These are phyloP conservation scores for Metarhizium sp. DNA, from an alignment of 2,329 filamentous ascomycete genomes.

Conservation along the genomic window DNA sequence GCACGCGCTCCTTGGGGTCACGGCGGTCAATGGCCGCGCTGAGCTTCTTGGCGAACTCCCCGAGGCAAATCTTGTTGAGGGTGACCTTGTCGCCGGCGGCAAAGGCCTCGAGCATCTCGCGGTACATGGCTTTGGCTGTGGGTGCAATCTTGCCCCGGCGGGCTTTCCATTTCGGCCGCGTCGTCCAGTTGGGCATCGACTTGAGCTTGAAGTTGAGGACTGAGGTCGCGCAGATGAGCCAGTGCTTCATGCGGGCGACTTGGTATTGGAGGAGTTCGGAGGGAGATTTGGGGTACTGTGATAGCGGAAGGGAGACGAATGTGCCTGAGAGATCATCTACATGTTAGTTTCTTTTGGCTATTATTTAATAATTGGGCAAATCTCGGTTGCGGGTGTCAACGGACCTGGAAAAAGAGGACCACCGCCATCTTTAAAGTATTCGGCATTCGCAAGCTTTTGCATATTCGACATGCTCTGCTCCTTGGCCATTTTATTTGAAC, in stretches of 20 bases:
- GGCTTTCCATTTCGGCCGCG: conserved; percentile 33
- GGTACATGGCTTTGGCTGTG: conserved; percentile 50
- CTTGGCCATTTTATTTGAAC: conserved; percentile 14
- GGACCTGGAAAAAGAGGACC: conserved; percentile 25
- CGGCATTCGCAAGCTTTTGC: conserved; percentile 20
- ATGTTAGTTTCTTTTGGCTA: background rate
- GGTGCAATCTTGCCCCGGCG: conserved; percentile 33
- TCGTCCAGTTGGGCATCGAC: conserved; percentile 35
- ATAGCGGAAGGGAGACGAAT: conserved; percentile 35
- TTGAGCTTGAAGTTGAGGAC: conserved; percentile 30
- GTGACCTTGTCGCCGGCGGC: conserved; percentile 45
- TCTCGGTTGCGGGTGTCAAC: background rate
- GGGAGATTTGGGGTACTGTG: conserved; percentile 21
- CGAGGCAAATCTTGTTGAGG: conserved; percentile 44
- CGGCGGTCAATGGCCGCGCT: conserved; percentile 44
- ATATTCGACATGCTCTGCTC: conserved; percentile 21
- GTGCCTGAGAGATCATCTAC: conserved; percentile 27
- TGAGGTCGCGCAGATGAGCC: conserved; percentile 22
- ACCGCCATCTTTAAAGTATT: conserved; percentile 23
- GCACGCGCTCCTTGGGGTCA: conserved; percentile 30
- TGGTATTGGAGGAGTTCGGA: conserved; percentile 25
- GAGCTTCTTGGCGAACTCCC: conserved; percentile 42
- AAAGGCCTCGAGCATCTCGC: conserved; percentile 50
- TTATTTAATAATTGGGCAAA: background rate
- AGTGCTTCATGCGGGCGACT: conserved; percentile 26